Base-by-base conservation (phyloP, 2,329 filamentous ascomycete genomes). In the Ceratocystis alfenasii region DNA sequence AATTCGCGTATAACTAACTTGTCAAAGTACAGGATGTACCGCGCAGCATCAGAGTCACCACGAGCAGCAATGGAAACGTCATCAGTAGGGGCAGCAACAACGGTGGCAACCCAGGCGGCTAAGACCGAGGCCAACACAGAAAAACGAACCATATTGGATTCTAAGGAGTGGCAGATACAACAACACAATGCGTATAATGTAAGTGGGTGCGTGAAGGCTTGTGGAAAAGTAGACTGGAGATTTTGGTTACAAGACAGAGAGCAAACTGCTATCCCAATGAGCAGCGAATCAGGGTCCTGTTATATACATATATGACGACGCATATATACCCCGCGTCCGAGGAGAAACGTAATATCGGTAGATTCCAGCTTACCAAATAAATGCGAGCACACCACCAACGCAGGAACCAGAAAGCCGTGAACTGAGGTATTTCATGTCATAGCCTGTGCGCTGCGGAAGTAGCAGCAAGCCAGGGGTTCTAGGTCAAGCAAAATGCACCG, bases 11-110 rank as follows among this genome's bases (percentile, higher is more conserved):
- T 33, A 15, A 57, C 53, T 57, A 3, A 57, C 53, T 36, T 12
- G 53, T 57, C 53, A 57, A 57, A 57, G 53, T 57, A 57, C 53
- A 57, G n/a, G 53, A 57, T 57, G 53, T 15, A 57, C 25, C 53
- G 53, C 15, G 53, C 15, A 30, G 28, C 53, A 8, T 30, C 53
- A 33, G 48, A 25, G 48, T 20, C 20, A 7, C 17, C 45, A 17
- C 5, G 1, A 20, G 6, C 7, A 8, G 8, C 33, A 20, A 48
- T 15, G 7, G 45, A 2, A 20, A 8, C 2, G 17, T 5, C 5
- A 0, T 25, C 28, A 8, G 53, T 25, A 33, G 53, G 53, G 53
- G 12, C 53, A 33, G 53, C 53, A 17, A 20, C 7, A 8, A 25
- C 10, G 15, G 28, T 33, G 8, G 28, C 7, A 8, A 3, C 53